Base-by-base conservation (phyloP, 2,329 filamentous ascomycete genomes). In the Conoideocrella luteorostrata region DNA sequence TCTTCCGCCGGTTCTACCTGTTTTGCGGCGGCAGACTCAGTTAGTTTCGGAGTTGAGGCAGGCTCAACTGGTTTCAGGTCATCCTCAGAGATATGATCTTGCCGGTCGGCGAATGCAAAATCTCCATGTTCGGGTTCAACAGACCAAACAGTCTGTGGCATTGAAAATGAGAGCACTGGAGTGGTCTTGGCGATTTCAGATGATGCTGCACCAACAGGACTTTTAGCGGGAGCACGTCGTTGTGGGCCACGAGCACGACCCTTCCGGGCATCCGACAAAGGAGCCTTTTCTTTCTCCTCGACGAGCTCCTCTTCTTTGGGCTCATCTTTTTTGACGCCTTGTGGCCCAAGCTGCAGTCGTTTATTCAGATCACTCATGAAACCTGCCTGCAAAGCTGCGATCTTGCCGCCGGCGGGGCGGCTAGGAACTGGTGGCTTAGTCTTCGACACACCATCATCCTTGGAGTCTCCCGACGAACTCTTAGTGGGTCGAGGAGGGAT, bases 361-460 rank as follows among this genome's bases (percentile, higher is more conserved):
- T 88, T 90, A 64, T 97, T 95, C 33, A 98, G 70, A 58, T 97
- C 91, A 35, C 82, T 89, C 75, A 98, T 81, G 64, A 98, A 97
- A 3, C 87, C 88, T 29, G 87, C 87, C 65, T 95, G 89, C 24
- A 98, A 70, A 20, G 88, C 86, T 13, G 90, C 88, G 60, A 98
- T 94, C 70, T 97, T 97, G 55, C 81, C 79, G 9, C 87, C 87
- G 34, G 76, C 75, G 2, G 89, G 87, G 36, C 88, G 80, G 24
- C 51, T 62, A 10, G 93, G 90, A 2, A 97, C 77, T 0, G 81
- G 77, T 4, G 93, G 90, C 61, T 96, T 97, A n/a, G 78, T 65
- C 60, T 89, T 94, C 11, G 73, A 62, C 13, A 67, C 59, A 37
- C 71, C 66, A 3, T 67, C 60, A 18, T 70, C 66, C 46, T 70